Base-by-base conservation (phyloP, 164 flowering plant species). In the Pachysandra terminalis region DNA sequence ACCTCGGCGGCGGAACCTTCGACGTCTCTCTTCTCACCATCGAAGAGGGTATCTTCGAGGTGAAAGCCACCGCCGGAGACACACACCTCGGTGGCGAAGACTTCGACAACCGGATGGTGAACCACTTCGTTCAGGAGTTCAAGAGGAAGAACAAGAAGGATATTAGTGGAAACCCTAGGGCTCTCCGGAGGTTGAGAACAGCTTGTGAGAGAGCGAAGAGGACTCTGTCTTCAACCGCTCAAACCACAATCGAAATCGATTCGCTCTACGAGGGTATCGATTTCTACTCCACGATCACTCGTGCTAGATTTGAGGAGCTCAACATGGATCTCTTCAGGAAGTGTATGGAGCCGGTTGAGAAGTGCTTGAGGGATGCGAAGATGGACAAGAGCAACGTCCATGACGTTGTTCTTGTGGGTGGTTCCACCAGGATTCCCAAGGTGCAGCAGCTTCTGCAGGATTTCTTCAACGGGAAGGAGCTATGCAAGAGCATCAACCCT, bases 141-240 rank as follows among this genome's bases (percentile, higher is more conserved):
- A 74, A 70, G 72, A 74, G 82, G 70, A 77, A 79, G 74, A 10
- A 76, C 69, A 81, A 79, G 68, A 75, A 77, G 57, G 84, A 81
- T 61, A 81, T 81, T 17, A 77, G 79, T 52, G 80, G 82, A 1
- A 78, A 70, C 65, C 76, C 81, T 0, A 76, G 82, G 40, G 84
- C 84, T 16, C 65, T 81, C 17, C 74, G 82, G 75, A 72, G 84
- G 66, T 51, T 81, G 69, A 77, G 79, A 64, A 81, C 82, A 3
- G 75, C 77, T 5, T 81, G 84, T 70, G 84, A 81, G 57, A 72
- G 79, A 41, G 84, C 82, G 6, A 79, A 81, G 81, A 79, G 84
- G 71, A 77, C 79, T 67, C 75, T 79, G 1, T 81, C 84, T 0
- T 81, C 82, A 26, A 73, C 80, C 19, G 74, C 79, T 21, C 79